These are phyloP conservation scores for Dimocarpus longan DNA, from an alignment of 345 rosid species.

Conservation along the genomic window DNA sequence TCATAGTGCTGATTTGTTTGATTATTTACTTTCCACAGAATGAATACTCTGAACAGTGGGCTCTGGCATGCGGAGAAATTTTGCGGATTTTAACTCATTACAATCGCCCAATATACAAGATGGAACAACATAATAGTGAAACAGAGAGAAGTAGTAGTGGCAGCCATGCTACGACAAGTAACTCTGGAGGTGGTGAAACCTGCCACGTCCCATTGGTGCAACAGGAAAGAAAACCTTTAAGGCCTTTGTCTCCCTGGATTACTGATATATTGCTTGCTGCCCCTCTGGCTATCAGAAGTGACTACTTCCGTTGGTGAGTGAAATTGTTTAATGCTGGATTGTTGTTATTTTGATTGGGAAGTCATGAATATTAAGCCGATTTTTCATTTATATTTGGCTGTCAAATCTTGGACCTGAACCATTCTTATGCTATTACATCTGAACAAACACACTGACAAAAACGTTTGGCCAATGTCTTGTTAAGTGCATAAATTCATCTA, in stretches of 20 bases:
- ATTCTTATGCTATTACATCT: background rate
- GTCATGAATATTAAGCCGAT: background rate
- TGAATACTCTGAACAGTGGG: conserved; percentile 98
- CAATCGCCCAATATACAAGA: conserved; percentile 92
- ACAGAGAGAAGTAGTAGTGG: conserved; percentile 51
- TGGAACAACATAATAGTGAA: conserved; percentile 59
- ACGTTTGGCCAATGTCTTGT: background rate
- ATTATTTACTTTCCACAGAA: conserved; percentile 51
- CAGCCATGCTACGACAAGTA: conserved; percentile 47
- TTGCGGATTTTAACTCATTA: conserved; percentile 94
- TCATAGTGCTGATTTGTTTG: background rate
- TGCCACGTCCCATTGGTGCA: conserved; percentile 42
- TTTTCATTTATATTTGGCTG: background rate
- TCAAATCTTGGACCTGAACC: background rate
- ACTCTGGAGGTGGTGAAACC: conserved; percentile 45
- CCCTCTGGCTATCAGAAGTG: conserved; percentile 92
- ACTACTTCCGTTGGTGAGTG: conserved; percentile 95
- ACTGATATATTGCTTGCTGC: conserved; percentile 93
- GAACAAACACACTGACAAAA: background rate
- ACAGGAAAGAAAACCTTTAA: conserved; percentile 81
- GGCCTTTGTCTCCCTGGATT: conserved; percentile 98
- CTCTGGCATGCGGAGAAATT: conserved; percentile 95
- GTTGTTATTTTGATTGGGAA: background rate
- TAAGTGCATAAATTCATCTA: background rate
- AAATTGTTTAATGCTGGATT: conserved; percentile 7